Percentiles rank a stretch among this genome's conserved stretches.
Evolutionary conservation across 306 rosid genomes (phyloP).

Genomic region (Citrullus colocynthis): DNA sequence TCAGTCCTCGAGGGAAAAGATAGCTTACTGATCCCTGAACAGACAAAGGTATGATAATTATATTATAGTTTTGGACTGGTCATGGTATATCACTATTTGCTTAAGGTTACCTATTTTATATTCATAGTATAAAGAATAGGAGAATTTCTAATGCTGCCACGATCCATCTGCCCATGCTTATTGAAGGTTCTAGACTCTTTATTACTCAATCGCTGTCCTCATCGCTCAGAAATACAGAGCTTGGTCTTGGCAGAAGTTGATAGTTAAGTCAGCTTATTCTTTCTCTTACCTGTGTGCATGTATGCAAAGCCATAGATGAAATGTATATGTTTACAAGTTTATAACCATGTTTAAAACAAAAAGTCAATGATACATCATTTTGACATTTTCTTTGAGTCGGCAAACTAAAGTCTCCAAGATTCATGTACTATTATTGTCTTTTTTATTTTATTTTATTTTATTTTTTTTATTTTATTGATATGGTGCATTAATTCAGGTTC

Average conservation of each 20-base stretch:
- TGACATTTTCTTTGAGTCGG: neutral
- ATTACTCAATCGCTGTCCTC: slow-evolving; percentile 62
- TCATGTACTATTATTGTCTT: neutral
- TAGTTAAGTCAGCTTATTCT: slow-evolving; percentile 31
- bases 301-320: neutral
- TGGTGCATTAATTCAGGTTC: slow-evolving; percentile 27
- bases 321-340: neutral
- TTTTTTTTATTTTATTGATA: neutral
- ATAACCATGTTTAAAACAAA: neutral
- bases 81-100: neutral
- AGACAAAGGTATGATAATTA: slow-evolving; percentile 36
- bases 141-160: neutral
- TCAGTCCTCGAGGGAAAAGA: slow-evolving; percentile 57
- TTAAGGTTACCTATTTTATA: neutral
- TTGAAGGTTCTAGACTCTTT: slow-evolving; percentile 41
- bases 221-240: slow-evolving; percentile 91
- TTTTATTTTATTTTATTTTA: too few relatives aligned
- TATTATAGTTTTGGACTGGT: neutral
- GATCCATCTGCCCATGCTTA: neutral
- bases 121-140: neutral
- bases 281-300: neutral
- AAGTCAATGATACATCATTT: neutral
- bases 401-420: neutral
- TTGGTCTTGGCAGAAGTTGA: slow-evolving; percentile 55
- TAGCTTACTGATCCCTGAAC: slow-evolving; percentile 59